Evolutionary conservation across 2,329 filamentous ascomycete genomes (phyloP).

Genomic region (Diaporthe longicolla): DNA sequence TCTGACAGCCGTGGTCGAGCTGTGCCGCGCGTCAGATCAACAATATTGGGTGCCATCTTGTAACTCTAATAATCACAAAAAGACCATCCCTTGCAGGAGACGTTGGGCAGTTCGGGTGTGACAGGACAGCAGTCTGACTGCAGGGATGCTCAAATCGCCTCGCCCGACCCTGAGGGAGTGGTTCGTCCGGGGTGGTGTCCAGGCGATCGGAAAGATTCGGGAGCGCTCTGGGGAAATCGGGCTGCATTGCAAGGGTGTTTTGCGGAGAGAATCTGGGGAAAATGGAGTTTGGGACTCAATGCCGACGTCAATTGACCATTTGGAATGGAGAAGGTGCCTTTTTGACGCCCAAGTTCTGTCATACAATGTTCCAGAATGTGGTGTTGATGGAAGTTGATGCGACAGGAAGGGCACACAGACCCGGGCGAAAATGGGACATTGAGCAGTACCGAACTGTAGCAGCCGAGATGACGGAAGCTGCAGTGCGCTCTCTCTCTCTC

Average conservation of each 20-base stretch:
- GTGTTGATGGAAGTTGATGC: slow-evolving; percentile 30
- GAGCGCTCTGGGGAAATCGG: slow-evolving; percentile 41
- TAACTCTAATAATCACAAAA: background rate
- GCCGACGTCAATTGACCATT: slow-evolving; percentile 38
- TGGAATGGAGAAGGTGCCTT: slow-evolving; percentile 6
- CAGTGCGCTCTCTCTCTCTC: slow-evolving; percentile 9
- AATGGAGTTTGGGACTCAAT: slow-evolving; percentile 37
- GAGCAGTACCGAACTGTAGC: background rate
- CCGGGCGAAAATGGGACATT: slow-evolving; percentile 8
- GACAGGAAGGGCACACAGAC: slow-evolving; percentile 3
- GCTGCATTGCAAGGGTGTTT: slow-evolving; percentile 38
- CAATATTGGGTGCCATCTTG: background rate
- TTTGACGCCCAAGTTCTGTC: slow-evolving; percentile 21
- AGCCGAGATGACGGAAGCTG: slow-evolving; percentile 26
- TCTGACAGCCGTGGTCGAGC: slow-evolving; percentile 2
- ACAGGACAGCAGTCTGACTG: slow-evolving; percentile 22
- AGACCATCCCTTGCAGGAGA: slow-evolving; percentile 15
- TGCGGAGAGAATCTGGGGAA: slow-evolving; percentile 44
- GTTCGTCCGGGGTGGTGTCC: slow-evolving; percentile 27
- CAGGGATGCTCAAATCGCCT: slow-evolving; percentile 28
- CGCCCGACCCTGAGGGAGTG: slow-evolving; percentile 15
- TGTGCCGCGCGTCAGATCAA: slow-evolving; percentile 14
- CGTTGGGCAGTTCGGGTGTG: slow-evolving; percentile 18
- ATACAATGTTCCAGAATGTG: slow-evolving; percentile 8
- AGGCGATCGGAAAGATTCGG: slow-evolving; percentile 41